These are phyloP conservation scores for Pythium angustatum DNA, from an alignment of 352 stramenopile genomes.

Conservation along the genomic window DNA sequence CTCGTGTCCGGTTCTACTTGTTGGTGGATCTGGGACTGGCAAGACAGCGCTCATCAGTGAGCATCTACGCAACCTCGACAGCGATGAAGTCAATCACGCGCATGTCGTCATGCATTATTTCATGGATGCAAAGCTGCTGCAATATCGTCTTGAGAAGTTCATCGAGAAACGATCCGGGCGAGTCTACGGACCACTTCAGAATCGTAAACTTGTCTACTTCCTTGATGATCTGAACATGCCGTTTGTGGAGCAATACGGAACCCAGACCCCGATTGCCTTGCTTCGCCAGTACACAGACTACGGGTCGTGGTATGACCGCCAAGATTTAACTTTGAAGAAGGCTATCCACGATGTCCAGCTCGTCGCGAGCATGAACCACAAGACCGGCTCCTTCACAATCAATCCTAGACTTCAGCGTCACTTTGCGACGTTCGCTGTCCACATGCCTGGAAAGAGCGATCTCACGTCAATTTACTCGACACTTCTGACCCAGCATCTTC, in stretches of 20 bases:
- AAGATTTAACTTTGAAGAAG: conserved; percentile 86
- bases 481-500: conserved; percentile 64
- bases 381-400: conserved; percentile 85
- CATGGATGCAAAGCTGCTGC: conserved; percentile 80
- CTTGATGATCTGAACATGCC: conserved; percentile 93
- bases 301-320: conserved; percentile 88
- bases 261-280: conserved; percentile 88
- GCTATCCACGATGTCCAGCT: conserved; percentile 89
- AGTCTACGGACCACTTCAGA: conserved; percentile 80
- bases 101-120: conserved; percentile 87
- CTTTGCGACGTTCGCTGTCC: conserved; percentile 81
- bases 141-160: conserved; percentile 74
- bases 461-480: conserved; percentile 71
- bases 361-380: conserved; percentile 90
- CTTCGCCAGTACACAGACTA: conserved; percentile 93
- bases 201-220: conserved; percentile 87
- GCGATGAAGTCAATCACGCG: conserved; percentile 60
- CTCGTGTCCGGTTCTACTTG: conserved; percentile 64
- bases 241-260: conserved; percentile 84
- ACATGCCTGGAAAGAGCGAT: conserved; percentile 65
- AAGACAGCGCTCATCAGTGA: conserved; percentile 83
- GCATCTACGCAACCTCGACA: conserved; percentile 49
- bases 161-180: conserved; percentile 88
- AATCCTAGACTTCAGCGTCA: conserved; percentile 88
- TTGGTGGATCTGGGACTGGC: conserved; percentile 80